Base-by-base conservation (phyloP, 257 asterid genomes). In the Henckelia pumila region DNA sequence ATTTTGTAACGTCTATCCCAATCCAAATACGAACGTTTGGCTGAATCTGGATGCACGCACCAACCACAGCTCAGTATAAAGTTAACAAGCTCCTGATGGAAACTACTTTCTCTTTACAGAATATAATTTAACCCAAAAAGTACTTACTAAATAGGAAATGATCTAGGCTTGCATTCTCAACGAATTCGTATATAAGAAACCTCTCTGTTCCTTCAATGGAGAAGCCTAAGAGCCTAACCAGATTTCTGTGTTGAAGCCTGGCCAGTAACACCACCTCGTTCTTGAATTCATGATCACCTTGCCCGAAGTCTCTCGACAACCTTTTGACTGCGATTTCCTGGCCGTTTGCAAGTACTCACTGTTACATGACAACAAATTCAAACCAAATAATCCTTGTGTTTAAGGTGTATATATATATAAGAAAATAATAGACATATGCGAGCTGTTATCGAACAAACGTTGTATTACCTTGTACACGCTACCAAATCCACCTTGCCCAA, bases 161-260 rank as follows among this genome's bases (percentile, higher is more conserved):
- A 26, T 77, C 76, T 0, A 77, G 78, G 56, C 81, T 73, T 55
- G 50, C 56, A 17, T 77, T 73, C 5, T 69, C 59, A 3, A 78
- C 80, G 33, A 11, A 74, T 52, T 78, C 83, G 23, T 78, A 78
- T n/a, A 78, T 35, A 4, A 78, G 83, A 23, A 78, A 29, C 70
- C 71, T 78, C 75, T 78, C 79, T n/a, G 53, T 60, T 40, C 56
- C 72, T 26, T 67, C 73, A 2, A 74, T 66, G 63, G 75, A 74
- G 33, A 14, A 78, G 28, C 82, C 82, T 24, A 74, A 5, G 7
- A 78, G 75, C 23, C 69, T 65, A 56, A 71, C 74, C 11, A 75
- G 63, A 58, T 74, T 67, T 22, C 72, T 71, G 7, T 78, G 82
- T 61, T 74, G 77, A 63, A 78, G 83, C 63, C 64, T 78, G 28